Percentiles rank a stretch among this genome's conserved stretches.
Evolutionary conservation across 441 rosid species (phyloP).

Genomic region (Hura crepitans): DNA sequence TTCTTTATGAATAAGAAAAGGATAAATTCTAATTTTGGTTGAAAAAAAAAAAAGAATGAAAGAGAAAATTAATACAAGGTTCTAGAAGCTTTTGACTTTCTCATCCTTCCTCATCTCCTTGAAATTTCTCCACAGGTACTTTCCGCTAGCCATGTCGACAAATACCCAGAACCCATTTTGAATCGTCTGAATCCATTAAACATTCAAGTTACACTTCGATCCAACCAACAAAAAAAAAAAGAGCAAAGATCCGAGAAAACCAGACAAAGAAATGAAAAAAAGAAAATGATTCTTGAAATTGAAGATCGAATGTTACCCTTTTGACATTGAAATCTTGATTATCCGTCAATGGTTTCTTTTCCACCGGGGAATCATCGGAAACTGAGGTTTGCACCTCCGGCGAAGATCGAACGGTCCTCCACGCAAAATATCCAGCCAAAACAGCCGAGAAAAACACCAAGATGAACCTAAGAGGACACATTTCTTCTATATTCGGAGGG

Average conservation of each 20-base stretch:
- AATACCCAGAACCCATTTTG: constrained; percentile 88
- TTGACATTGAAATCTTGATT: constrained; percentile 40
- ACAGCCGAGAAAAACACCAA: constrained; percentile 81
- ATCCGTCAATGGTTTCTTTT: constrained; percentile 34
- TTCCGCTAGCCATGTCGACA: constrained; percentile 96
- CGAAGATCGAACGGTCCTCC: constrained; percentile 65
- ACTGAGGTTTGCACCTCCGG: constrained; percentile 36
- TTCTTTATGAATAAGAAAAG: too few species aligned
- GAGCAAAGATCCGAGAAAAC: background rate
- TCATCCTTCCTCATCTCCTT: constrained; percentile 49
- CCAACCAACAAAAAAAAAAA: too few species aligned
- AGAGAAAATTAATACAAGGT: background rate
- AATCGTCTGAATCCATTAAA: constrained; percentile 41
- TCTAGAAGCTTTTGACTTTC: constrained; percentile 22
- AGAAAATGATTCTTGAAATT: background rate
- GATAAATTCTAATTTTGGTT: too few species aligned
- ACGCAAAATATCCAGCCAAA: constrained; percentile 73
- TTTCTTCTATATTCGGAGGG: constrained; percentile 13
- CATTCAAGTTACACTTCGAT: background rate
- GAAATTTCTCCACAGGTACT: constrained; percentile 78
- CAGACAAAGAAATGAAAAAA: background rate
- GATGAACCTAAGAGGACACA: constrained; percentile 85
- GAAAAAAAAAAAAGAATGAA: background rate
- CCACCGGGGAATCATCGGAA: constrained; percentile 35
- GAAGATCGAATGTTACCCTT: constrained; percentile 38